Base-by-base conservation (phyloP, 768 basidiomycete species). In the Tricholoma flavovirens region DNA sequence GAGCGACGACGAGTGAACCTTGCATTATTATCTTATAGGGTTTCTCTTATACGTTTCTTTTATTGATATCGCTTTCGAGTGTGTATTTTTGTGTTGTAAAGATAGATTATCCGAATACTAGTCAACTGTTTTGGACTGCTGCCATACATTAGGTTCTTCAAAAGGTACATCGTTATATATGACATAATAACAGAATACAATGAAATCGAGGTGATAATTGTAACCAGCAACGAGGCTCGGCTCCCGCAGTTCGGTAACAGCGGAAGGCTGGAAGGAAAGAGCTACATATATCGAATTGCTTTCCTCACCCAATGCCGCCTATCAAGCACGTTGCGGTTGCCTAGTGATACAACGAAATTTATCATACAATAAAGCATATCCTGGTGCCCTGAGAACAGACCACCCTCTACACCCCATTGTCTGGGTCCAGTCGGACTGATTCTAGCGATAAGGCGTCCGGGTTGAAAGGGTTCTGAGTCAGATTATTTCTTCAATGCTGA, bases 1-100 rank as follows among this genome's bases (percentile, higher is more conserved):
- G 24, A 88, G 85, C 60, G 89, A 90, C 55, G 88, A 90, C 21
- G 88, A 90, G 36, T 81, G 65, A 62, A 58, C 17, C 29, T 38
- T 55, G 24, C 5, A 22, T 43, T 12, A 45, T 11, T 24, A 22
- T 14, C 24, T 45, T 45, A 45, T 4, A 15, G 4, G 45, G 7
- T 5, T 24, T 40, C 7, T 26, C 14, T 29, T 46, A 40, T 14
- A 38, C 51, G 49, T 56, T 49, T 26, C 53, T 17, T 38, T 53
- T 48, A 17, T 30, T 12, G 19, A 59, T 57, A 51, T 48, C 55
- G 43, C 59, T 51, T 38, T 52, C 33, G 29, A n/a, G n/a, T 32
- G n/a, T 57, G 42, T 51, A 49, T 32, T 33, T 43, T 40, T 30
- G 42, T 54, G 53, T 54, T 43, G 38, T 54, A 43, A 43, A 6